These are phyloP conservation scores for Jaenimonas drosophilae DNA, from an alignment of 208 protist species.

Conservation along the genomic window DNA sequence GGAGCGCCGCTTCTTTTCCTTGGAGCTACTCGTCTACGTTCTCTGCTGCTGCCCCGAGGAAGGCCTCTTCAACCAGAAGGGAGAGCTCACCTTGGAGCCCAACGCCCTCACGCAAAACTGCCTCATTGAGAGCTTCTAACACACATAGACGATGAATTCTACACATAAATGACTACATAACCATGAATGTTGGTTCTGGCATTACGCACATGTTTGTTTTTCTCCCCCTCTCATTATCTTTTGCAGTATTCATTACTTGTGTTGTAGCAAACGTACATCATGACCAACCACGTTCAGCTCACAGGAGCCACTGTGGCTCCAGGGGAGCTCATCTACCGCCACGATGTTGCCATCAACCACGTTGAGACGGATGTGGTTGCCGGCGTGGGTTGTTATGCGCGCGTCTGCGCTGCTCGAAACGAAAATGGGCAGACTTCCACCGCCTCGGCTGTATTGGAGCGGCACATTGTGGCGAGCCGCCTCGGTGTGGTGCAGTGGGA, in stretches of 20 bases:
- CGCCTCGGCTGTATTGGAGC: constrained; percentile 1
- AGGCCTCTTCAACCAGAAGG: constrained; percentile 23
- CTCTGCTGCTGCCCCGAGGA: constrained; percentile 32
- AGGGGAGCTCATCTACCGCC: constrained; percentile 34
- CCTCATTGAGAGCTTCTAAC: constrained; percentile 19
- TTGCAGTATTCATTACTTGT: too few relatives aligned
- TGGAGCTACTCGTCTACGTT: constrained; percentile 60
- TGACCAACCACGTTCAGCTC: too few relatives aligned
- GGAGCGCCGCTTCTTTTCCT: constrained; percentile 31
- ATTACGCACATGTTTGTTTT: too few relatives aligned
- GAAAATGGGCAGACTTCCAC: neutral
- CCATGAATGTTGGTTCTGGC: constrained; percentile 9
- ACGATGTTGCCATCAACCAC: neutral
- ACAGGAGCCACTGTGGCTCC: constrained; percentile 23
- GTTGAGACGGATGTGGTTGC: constrained; percentile 15
- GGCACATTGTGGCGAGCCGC: constrained; percentile 24
- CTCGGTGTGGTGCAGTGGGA: constrained; percentile 72
- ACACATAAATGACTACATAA: too few relatives aligned
- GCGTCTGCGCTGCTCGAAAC: too few relatives aligned
- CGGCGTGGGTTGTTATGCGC: constrained; percentile 45
- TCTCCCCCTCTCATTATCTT: too few relatives aligned
- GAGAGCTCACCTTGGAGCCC: constrained; percentile 18
- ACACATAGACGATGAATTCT: too few relatives aligned
- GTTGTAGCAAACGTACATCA: too few relatives aligned
- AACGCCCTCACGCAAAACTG: constrained; percentile 24